Conservation (phyloP, 768 basidiomycete genomes). For the Calocera viscosa region DNA sequence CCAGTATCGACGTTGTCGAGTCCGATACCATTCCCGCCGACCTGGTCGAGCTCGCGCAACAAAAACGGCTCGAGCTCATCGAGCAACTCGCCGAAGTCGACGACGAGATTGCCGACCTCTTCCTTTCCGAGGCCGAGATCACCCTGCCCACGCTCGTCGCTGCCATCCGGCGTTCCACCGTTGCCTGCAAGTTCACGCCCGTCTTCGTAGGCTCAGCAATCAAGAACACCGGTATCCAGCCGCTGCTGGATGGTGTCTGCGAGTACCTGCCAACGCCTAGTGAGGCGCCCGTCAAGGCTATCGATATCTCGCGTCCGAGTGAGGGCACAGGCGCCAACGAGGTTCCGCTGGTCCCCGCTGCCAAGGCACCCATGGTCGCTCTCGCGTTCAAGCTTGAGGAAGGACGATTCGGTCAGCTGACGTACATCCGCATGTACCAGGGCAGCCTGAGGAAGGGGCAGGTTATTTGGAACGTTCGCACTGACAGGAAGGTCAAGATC, state of each 20-base stretch:
- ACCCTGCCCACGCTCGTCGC: constrained; percentile 57
- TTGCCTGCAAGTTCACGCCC: constrained; percentile 81
- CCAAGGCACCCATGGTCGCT: constrained; percentile 77
- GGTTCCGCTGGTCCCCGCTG: constrained; percentile 68
- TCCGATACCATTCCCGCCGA: constrained; percentile 77
- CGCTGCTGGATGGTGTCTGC: constrained; percentile 87
- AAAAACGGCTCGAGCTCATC: constrained; percentile 81
- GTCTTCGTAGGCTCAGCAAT: constrained; percentile 96
- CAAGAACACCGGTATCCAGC: constrained; percentile 92
- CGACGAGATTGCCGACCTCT: constrained; percentile 82
- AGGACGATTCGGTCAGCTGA: constrained; percentile 91
- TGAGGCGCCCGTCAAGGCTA: constrained; percentile 64
- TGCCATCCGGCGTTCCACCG: constrained; percentile 82
- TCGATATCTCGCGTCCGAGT: constrained; percentile 58
- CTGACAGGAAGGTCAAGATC: constrained; percentile 95
- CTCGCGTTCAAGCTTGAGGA: constrained; percentile 98
- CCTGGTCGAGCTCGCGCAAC: constrained; percentile 57
- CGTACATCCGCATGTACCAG: constrained; percentile 97
- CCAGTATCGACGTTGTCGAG: constrained; percentile 62
- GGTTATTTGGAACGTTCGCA: constrained; percentile 80
- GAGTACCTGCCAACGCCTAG: constrained; percentile 85
- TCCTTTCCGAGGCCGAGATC: constrained; percentile 73
- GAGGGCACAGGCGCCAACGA: constrained; percentile 43
- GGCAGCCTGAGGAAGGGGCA: constrained; percentile 78
- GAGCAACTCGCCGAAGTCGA: constrained; percentile 95